Evolutionary conservation across 2,329 filamentous ascomycete species (phyloP).

Genomic region (Sporothrix globosa): DNA sequence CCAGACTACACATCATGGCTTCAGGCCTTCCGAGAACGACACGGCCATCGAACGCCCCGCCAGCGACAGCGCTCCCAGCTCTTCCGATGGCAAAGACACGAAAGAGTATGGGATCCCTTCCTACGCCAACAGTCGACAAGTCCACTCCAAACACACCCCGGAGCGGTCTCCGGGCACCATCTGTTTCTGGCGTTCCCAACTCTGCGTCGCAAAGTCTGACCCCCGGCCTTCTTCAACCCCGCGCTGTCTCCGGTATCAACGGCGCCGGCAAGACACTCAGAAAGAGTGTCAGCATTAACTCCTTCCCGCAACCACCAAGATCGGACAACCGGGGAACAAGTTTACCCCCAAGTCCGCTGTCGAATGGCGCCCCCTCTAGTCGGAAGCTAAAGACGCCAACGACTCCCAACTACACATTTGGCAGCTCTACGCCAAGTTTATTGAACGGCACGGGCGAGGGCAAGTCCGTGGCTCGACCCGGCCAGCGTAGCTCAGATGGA

Average conservation of each 20-base stretch:
- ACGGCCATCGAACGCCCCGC: slow-evolving; percentile 70
- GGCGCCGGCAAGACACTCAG: slow-evolving; percentile 70
- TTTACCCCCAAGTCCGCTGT: slow-evolving; percentile 64
- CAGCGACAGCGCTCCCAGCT: slow-evolving; percentile 71
- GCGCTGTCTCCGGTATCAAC: slow-evolving; percentile 59
- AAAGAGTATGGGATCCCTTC: slow-evolving; percentile 61
- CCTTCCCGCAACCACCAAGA: slow-evolving; percentile 87
- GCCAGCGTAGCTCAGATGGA: slow-evolving; percentile 71
- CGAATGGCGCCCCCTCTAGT: slow-evolving; percentile 53
- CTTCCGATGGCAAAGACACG: slow-evolving; percentile 73
- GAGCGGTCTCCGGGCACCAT: slow-evolving; percentile 35
- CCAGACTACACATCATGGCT: slow-evolving; percentile 48
- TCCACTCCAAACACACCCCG: slow-evolving; percentile 59
- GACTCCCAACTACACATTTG: slow-evolving; percentile 56
- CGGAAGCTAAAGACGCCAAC: slow-evolving; percentile 62
- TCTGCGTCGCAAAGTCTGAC: slow-evolving; percentile 55
- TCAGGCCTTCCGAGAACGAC: slow-evolving; percentile 69
- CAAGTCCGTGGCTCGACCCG: slow-evolving; percentile 68
- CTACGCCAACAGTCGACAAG: slow-evolving; percentile 53
- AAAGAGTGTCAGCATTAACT: slow-evolving; percentile 90
- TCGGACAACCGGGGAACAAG: slow-evolving; percentile 62
- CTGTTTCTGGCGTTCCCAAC: slow-evolving; percentile 29
- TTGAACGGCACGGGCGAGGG: slow-evolving; percentile 78
- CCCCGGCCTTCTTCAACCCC: slow-evolving; percentile 60
- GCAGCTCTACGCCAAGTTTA: slow-evolving; percentile 67